Evolutionary conservation across 495 filamentous ascomycete species (phyloP).

Genomic region (Penicillium odoratum): DNA sequence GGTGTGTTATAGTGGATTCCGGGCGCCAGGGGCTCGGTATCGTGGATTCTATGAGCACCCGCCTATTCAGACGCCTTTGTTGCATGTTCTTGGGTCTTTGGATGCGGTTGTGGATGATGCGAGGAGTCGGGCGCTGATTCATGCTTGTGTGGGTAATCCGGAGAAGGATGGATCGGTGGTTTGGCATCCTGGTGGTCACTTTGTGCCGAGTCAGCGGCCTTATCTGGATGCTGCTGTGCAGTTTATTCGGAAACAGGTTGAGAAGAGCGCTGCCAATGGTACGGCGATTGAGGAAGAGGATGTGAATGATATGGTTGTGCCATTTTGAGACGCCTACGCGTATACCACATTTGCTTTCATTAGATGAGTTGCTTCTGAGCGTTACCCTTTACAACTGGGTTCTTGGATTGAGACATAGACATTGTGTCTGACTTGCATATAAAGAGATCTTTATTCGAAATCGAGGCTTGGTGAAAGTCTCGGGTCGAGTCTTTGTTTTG

Average conservation of each 20-base stretch:
- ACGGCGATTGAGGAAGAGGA: constrained; percentile 46
- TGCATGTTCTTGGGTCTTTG: constrained; percentile 81
- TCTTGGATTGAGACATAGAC: not conserved
- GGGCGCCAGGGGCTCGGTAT: constrained; percentile 61
- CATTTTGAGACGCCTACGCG: constrained; percentile 46
- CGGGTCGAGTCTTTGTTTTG: not conserved
- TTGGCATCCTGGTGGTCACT: constrained; percentile 91
- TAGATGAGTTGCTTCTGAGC: not conserved
- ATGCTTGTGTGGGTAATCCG: constrained; percentile 59
- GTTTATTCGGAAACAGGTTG: constrained; percentile 68
- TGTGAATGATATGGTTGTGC: constrained; percentile 67
- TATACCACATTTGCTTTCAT: not conserved
- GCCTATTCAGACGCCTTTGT: constrained; percentile 68
- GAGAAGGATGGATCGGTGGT: constrained; percentile 61
- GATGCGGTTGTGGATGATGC: constrained; percentile 87
- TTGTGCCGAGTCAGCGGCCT: constrained; percentile 77
- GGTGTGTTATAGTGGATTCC: constrained; percentile 78
- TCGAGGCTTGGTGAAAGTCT: not conserved
- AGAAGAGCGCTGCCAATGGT: constrained; percentile 23
- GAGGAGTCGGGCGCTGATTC: constrained; percentile 63
- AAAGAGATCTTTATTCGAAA: constrained; percentile 6
- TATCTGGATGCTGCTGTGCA: constrained; percentile 72
- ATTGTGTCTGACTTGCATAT: not conserved
- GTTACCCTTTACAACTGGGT: not conserved
- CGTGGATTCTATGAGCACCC: constrained; percentile 69